Base-by-base conservation (phyloP, 306 rosid species). In the Sophora flavescens region DNA sequence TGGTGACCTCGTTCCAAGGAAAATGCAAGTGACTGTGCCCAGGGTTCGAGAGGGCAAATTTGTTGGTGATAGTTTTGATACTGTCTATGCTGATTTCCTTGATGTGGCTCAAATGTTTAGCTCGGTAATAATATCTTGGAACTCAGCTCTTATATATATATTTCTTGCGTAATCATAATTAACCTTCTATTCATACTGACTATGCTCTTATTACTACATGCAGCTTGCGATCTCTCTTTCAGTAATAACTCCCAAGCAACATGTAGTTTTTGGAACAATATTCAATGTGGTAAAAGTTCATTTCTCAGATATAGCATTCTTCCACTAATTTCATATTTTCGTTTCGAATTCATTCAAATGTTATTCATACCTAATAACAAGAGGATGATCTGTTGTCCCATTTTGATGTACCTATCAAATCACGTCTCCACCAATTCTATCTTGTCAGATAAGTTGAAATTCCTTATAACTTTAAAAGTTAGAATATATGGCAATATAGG, bases 171-270 rank as follows among this genome's bases (percentile, higher is more conserved):
- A 41, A n/a, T 54, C 15, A 35, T 42, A 17, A 22, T 22, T 22
- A 22, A 4, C 35, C 13, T 53, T 52, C 17, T 52, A 39, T 41
- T 36, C 3, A 10, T 35, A 71, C 50, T 74, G 3, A 74, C 7
- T 60, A 15, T 33, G 62, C 14, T 53, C 30, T 17, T 77, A 35
- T 72, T 65, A n/a, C 13, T 65, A 28, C 28, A 36, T 3, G 58
- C 78, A 83, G 86, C 67, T 66, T 42, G 63, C 8, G 0, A 28
- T 35, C 6, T 66, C 86, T 2, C 47, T 83, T 2, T 83, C 86
- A 0, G 44, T 83, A 41, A 73, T 83, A 14, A 39, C 69, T 10
- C 80, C 83, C 0, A n/a, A 8, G 3, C 30, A 63, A 42, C 77
- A 51, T 83, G 58, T 83, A 28, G 33, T 39, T 32, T 78, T 67